Conservation (phyloP, 192 early-diverging fungal genomes). For the Backusella morwellensis region DNA sequence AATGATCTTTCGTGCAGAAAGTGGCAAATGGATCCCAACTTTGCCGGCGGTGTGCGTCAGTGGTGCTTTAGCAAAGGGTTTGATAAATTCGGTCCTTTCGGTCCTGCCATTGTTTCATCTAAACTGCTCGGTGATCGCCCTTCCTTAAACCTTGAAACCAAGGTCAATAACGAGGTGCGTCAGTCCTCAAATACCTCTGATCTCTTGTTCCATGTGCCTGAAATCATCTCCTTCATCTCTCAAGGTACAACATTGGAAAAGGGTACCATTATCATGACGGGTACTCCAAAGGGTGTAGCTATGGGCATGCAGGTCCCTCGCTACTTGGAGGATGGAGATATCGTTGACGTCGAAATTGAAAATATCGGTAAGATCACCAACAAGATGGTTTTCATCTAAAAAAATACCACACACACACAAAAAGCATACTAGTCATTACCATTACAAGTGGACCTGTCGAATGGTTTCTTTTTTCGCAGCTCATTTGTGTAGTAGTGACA, state of each 20-base stretch:
- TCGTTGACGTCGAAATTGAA: constrained; percentile 67
- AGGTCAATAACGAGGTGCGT: constrained; percentile 64
- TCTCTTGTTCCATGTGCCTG: constrained; percentile 50
- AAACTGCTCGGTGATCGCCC: constrained; percentile 1
- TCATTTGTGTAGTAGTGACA: not conserved
- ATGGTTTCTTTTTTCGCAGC: not conserved
- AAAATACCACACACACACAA: not conserved
- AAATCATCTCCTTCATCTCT: constrained; percentile 74
- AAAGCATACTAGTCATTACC: not conserved
- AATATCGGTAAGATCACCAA: constrained; percentile 35
- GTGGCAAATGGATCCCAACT: constrained; percentile 46
- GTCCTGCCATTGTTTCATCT: constrained; percentile 41
- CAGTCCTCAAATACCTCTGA: constrained; percentile 81
- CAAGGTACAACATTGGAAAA: constrained; percentile 83
- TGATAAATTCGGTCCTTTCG: constrained; percentile 17
- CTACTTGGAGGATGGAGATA: constrained; percentile 65
- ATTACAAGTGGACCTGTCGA: not conserved
- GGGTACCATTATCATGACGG: constrained; percentile 88
- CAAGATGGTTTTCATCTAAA: constrained; percentile 1
- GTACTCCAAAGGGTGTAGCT: constrained; percentile 91
- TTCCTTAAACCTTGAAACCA: constrained; percentile 1
- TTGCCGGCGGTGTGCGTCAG: constrained; percentile 4
- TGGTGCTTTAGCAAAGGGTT: constrained; percentile 22
- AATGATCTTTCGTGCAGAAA: constrained; percentile 54
- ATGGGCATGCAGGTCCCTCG: constrained; percentile 12